These are phyloP conservation scores for Coprinellus aureogranulatus DNA, from an alignment of 768 basidiomycete species.

Conservation along the genomic window DNA sequence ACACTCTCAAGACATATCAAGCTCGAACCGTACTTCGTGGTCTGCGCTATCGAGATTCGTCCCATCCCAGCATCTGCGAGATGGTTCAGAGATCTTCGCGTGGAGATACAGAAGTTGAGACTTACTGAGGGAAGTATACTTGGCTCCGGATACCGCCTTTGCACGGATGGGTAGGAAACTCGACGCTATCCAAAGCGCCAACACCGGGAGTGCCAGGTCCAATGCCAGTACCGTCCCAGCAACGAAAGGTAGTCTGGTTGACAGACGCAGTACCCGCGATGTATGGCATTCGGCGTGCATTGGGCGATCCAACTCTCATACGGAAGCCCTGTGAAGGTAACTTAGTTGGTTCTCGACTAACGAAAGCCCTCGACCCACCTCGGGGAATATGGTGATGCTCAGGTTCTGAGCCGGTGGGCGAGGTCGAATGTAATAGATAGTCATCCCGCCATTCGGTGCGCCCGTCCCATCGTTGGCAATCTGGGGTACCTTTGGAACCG, in stretches of 20 bases:
- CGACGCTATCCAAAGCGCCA: slow-evolving; percentile 3
- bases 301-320: slow-evolving; percentile 8
- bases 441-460: slow-evolving; percentile 1
- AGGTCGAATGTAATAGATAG: slow-evolving; percentile 2
- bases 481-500: slow-evolving; percentile 3
- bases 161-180: slow-evolving; percentile 1
- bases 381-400: background rate
- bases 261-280: background rate
- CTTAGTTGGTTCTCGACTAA: background rate
- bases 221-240: slow-evolving; percentile 9
- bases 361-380: background rate
- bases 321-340: slow-evolving; percentile 6
- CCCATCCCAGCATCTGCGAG: slow-evolving; percentile 8
- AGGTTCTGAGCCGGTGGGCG: background rate
- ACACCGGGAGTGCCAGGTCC: slow-evolving; percentile 11
- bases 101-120: background rate
- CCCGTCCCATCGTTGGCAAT: background rate
- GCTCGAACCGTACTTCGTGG: slow-evolving; percentile 1
- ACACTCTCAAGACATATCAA: background rate
- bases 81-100: no score
- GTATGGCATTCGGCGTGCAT: background rate
- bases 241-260: slow-evolving; percentile 12
- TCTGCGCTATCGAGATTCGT: slow-evolving; percentile 8
- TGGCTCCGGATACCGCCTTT: slow-evolving; percentile 6
- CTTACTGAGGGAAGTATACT: slow-evolving; percentile 11